Base-by-base conservation (phyloP, 306 rosid genomes). In the Gastrolobium bilobum region DNA sequence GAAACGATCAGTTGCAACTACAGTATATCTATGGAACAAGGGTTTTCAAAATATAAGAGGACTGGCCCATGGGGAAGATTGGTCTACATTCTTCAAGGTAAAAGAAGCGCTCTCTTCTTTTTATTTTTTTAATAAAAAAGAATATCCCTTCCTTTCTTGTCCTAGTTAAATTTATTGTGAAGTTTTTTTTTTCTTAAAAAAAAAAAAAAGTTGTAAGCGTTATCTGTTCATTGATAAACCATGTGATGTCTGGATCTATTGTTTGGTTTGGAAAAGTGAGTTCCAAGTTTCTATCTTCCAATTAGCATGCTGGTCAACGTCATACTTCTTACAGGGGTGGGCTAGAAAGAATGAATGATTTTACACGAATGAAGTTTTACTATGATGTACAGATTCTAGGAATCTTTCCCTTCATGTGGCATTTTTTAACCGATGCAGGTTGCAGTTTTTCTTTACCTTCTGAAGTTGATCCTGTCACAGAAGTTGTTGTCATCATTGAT, bases 21-120 rank as follows among this genome's bases (percentile, higher is more conserved):
- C 82, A 48, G 90, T 79, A 44, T 76, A 71, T 86, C 14, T 81
- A 42, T 94, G 97, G 98, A 94, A 92, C 88, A 78, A 71, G 68
- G 89, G 81, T 50, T 71, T 90, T 74, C 79, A 60, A 33, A 79
- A 81, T 38, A 77, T 88, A 52, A 83, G 57, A 40, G 68, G 82
- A 62, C 64, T 92, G 82, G 94, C 89, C 51, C 88, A 81, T 34
- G 97, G 98, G 51, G 87, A 84, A 9, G 90, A 88, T 73, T 94
- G 96, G 96, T 74, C 81, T 47, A 63, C 62, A 63, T 90, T 94
- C 87, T 84, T 92, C 26, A 89, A 90, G 98, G 98, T 92, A 92
- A 78, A 73, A 70, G 2, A 38, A 75, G 26, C 20, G 67, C 37
- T 8, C 46, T 68, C 61, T 6, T 38, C 10, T 20, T 48, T 1